These are phyloP conservation scores for Lentinula aciculospora DNA, from an alignment of 768 basidiomycete species.

Conservation along the genomic window DNA sequence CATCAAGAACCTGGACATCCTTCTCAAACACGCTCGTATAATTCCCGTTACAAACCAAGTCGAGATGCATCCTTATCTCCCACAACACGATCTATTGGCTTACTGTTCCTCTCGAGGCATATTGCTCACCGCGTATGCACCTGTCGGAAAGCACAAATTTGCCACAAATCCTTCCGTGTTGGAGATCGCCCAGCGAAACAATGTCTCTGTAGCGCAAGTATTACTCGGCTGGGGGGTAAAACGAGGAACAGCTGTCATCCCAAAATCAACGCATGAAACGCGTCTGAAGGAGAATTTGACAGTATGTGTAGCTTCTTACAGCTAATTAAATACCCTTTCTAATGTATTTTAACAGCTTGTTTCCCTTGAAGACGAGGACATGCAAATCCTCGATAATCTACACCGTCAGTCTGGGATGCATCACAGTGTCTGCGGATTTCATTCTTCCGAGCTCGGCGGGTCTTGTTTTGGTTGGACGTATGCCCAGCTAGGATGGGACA, in stretches of 20 bases:
- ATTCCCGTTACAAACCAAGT: slow-evolving; percentile 38
- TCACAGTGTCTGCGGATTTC: slow-evolving; percentile 25
- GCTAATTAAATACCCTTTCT: neutral
- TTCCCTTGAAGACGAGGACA: slow-evolving; percentile 27
- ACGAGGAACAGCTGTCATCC: slow-evolving; percentile 46
- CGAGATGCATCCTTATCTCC: slow-evolving; percentile 41
- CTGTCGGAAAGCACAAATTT: slow-evolving; percentile 30
- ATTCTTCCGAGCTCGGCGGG: slow-evolving; percentile 21
- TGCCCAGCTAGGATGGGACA: slow-evolving; percentile 30
- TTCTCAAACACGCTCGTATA: slow-evolving; percentile 31
- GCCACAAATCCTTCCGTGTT: slow-evolving; percentile 20
- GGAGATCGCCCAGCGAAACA: slow-evolving; percentile 22
- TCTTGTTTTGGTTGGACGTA: slow-evolving; percentile 32
- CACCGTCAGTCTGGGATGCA: slow-evolving; percentile 35
- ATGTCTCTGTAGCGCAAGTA: slow-evolving; percentile 35
- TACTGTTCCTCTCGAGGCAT: slow-evolving; percentile 40
- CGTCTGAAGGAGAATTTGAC: slow-evolving; percentile 39
- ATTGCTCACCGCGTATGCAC: slow-evolving; percentile 40
- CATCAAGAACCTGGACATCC: slow-evolving; percentile 28
- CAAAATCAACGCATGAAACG: slow-evolving; percentile 40
- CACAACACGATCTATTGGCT: slow-evolving; percentile 33
- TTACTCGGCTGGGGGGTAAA: slow-evolving; percentile 55
- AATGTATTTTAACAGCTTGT: slow-evolving; percentile 21
- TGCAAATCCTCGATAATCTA: slow-evolving; percentile 29
- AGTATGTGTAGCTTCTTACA: slow-evolving; percentile 12